Evolutionary conservation across 768 basidiomycete species (phyloP), one percentile per base, ranked within the genome.

Genomic region (Clathrus columnatus): DNA sequence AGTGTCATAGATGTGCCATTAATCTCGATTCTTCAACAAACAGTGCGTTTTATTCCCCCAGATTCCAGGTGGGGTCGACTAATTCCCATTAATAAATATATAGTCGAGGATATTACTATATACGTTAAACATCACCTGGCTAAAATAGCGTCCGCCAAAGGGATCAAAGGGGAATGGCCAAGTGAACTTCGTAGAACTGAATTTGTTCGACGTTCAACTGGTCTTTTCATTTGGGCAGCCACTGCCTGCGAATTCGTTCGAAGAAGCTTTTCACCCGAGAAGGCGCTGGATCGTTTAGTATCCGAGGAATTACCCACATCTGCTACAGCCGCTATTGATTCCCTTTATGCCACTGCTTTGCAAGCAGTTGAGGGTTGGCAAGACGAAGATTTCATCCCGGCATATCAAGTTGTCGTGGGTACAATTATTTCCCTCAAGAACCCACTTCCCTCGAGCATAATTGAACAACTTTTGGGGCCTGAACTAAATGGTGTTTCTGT

Each of bases 161-260:
- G 36, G n/a, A 36, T 36, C 7, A 36, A 8, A 36, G 36, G 36
- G n/a, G 36, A 36, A 2, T 36, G 36, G 36, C 36, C 36, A 11
- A 36, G 36, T 36, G 36, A 36, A 36, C 10, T 32, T 3, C 46
- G 17, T 5, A 61, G 62, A 8, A 8, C 45, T 2, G 29, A 11
- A 4, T 41, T 66, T 18, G 54, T 54, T 5, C 17, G 17, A 8
- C 42, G 24, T 7, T 51, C 64, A 3, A 50, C 47, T 17, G 64
- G 64, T 0, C 53, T 66, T 0, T 65, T 66, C 50, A 61, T 64
- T n/a, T 66, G 65, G 65, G 62, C 62, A 16, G 48, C 59, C 4
- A 63, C 60, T 7, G 65, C 64, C 2, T 50, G 43, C 42, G 57
- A 56, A 23, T 65, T 62, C 26, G 46, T 47, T 18, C 46, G 46